Base-by-base conservation (phyloP, 1,139 yeast species). In the Kurtzmaniella quercitrusa region DNA sequence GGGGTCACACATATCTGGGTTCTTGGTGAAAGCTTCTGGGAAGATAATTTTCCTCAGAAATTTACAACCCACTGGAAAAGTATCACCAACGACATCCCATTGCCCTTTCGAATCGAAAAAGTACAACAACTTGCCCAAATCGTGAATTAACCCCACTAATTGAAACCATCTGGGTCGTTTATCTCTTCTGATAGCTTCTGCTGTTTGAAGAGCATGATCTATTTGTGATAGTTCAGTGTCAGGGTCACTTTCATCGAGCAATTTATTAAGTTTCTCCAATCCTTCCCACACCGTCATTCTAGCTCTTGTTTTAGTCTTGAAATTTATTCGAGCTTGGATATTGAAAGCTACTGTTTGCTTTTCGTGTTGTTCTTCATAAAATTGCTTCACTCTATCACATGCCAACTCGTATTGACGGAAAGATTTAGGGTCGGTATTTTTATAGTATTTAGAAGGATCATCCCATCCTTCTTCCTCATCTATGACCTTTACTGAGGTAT, bases 21-120 rank as follows among this genome's bases (percentile, higher is more conserved):
- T 83, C 19, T 66, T 62, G 43, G 70, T 69, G 58, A 83, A 83
- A 50, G 76, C 79, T 33, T 81, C 83, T 37, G 82, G 74, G 48
- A 76, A 82, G 19, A 83, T 82, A 42, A 79, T 81, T 50, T 76
- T 71, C 46, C 73, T 75, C 57, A 79, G 81, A 53, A 75, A 82
- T 48, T 73, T 73, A 59, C 89, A 83, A 1, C 90, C 90, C 25
- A 83, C 87, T 0, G 89, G 87, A 55, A 83, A 83, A 0, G 90
- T 83, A 55, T 83, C 90, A 5, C 90, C 90, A 17, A 83, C 90
- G n/a, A 83, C 90, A 54, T 82, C 89, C 90, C 90, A 83, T 57
- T 83, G 89, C 8, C 89, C 89, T 52, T 77, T 71, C 21, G 88
- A 82, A 53, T 81, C 89, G 53, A 77, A 83, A 51, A 83, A 83